phyloP scores from a whole-genome alignment of 495 filamentous ascomycete genomes.

The Glonium stellatum region DNA sequence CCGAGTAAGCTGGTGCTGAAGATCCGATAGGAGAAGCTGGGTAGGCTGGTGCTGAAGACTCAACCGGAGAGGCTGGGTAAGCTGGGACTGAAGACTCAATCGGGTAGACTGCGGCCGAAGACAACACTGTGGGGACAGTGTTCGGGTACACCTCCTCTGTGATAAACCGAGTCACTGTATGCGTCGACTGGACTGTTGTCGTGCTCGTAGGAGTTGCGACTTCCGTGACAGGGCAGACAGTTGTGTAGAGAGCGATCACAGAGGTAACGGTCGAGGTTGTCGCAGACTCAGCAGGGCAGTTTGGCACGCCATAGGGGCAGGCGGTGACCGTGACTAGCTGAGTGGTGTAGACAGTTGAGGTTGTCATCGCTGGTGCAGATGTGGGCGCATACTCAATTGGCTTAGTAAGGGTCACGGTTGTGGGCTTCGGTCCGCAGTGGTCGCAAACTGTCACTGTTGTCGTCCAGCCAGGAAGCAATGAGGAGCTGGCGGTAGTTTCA shows the following conservation, averaged over 20 bases:
- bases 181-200: not conserved
- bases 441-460: conserved; percentile 17
- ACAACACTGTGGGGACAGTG: not conserved
- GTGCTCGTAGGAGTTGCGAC: not conserved
- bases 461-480: conserved; percentile 15
- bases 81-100: too few species aligned
- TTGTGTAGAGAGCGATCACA: conserved; percentile 3
- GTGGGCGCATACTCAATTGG: conserved; percentile 4
- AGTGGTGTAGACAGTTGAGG: conserved; percentile 5
- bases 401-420: conserved; percentile 25
- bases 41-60: not conserved
- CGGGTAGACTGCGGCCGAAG: too few species aligned
- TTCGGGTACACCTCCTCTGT: not conserved
- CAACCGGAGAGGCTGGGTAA: not conserved
- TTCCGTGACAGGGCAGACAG: conserved; percentile 2
- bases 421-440: conserved; percentile 17
- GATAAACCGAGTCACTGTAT: not conserved
- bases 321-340: not conserved
- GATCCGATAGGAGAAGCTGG: not conserved
- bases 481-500: conserved; percentile 3
- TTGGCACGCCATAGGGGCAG: not conserved
- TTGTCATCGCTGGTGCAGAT: not conserved
- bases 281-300: not conserved
- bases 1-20: too few species aligned
- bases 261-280: not conserved